These are phyloP conservation scores for Henningerozyma blattae DNA, from an alignment of 805 yeast species.

Conservation along the genomic window DNA sequence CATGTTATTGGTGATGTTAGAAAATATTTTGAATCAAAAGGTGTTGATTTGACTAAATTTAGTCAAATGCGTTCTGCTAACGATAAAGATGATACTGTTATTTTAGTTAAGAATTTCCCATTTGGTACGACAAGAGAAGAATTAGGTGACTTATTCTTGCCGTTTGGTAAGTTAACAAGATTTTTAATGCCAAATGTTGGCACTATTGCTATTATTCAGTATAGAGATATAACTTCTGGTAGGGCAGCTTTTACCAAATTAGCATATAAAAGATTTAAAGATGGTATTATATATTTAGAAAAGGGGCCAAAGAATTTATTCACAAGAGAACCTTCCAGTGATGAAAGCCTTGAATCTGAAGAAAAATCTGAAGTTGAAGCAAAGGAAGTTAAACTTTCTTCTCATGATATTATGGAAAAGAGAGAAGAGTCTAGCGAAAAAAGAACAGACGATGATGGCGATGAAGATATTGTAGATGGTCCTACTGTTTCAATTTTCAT, in stretches of 20 bases:
- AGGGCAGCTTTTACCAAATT: slow-evolving; percentile 82
- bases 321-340: slow-evolving; percentile 39
- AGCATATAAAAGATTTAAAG: slow-evolving; percentile 79
- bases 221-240: slow-evolving; percentile 69
- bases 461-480: slow-evolving; percentile 36
- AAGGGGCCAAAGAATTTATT: slow-evolving; percentile 86
- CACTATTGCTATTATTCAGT: slow-evolving; percentile 88
- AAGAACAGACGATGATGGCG: slow-evolving; percentile 27
- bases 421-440: slow-evolving; percentile 30
- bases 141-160: slow-evolving; percentile 66
- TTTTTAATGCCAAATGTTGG: slow-evolving; percentile 93
- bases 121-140: slow-evolving; percentile 75
- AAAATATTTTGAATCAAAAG: slow-evolving; percentile 71
- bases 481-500: slow-evolving; percentile 83
- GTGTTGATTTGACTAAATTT: slow-evolving; percentile 73
- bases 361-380: slow-evolving; percentile 20
- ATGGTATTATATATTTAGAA: slow-evolving; percentile 78
- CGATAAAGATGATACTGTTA: slow-evolving; percentile 69
- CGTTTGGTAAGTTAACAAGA: slow-evolving; percentile 69
- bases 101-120: slow-evolving; percentile 84
- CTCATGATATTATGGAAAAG: slow-evolving; percentile 27
- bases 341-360: slow-evolving; percentile 22
- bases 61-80: slow-evolving; percentile 27
- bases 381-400: slow-evolving; percentile 23
- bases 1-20: slow-evolving; percentile 88